These are phyloP conservation scores for Tuber indicum DNA, from an alignment of 495 filamentous ascomycete genomes.

Conservation along the genomic window DNA sequence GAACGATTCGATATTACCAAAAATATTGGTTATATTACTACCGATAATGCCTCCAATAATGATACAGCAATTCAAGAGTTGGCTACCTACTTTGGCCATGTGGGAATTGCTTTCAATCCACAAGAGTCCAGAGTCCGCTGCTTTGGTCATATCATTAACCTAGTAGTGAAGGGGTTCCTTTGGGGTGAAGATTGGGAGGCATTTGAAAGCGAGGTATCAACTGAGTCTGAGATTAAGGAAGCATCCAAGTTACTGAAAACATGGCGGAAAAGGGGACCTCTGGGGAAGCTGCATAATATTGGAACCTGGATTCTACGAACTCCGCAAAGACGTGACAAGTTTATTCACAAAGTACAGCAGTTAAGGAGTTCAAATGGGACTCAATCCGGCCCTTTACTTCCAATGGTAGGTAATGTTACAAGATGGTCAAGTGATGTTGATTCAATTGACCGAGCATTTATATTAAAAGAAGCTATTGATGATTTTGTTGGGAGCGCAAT, in stretches of 20 bases:
- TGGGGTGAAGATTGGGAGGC: background rate
- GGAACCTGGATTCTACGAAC: constrained; percentile 4
- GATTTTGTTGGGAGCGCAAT: background rate
- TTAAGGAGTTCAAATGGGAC: background rate
- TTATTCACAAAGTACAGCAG: background rate
- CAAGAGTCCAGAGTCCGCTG: too few relatives aligned
- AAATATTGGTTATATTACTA: too few relatives aligned
- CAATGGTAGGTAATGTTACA: background rate
- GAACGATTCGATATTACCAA: too few relatives aligned
- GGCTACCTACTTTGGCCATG: too few relatives aligned
- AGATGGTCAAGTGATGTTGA: background rate
- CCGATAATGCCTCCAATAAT: too few relatives aligned
- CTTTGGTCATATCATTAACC: too few relatives aligned
- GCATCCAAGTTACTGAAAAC: background rate
- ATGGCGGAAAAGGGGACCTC: background rate
- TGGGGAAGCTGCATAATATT: constrained; percentile 16
- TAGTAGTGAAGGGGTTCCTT: too few relatives aligned
- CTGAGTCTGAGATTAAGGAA: background rate
- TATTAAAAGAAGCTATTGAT: background rate
- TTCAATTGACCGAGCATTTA: background rate
- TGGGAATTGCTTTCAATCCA: too few relatives aligned
- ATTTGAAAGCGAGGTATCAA: background rate
- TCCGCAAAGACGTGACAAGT: background rate
- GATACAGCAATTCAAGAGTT: too few relatives aligned
- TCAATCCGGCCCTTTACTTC: background rate